A percentile compares a stretch with the other conserved stretches of the same genome.
phyloP scores from a whole-genome alignment of 306 rosid genomes.

The Luffa acutangula region DNA sequence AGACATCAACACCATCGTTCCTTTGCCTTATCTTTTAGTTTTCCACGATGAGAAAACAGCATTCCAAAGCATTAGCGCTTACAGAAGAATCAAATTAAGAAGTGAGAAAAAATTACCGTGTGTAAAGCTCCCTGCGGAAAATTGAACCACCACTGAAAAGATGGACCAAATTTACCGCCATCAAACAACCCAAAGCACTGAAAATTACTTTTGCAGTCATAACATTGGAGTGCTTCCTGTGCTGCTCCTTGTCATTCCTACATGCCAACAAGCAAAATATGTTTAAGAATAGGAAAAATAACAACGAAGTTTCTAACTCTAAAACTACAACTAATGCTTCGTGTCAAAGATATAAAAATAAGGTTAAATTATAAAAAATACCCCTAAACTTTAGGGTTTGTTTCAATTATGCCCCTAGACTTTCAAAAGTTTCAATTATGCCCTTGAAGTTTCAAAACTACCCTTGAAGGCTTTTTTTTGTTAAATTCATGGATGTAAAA shows the following conservation, averaged over 20 bases:
- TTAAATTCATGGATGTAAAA: no score
- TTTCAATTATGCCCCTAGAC: no score
- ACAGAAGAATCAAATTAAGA: not conserved
- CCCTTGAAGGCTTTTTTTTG: no score
- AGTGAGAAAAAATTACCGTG: constrained; percentile 51
- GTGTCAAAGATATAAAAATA: not conserved
- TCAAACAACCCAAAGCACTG: constrained; percentile 45
- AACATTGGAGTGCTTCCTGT: constrained; percentile 23
- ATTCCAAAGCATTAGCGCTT: not conserved
- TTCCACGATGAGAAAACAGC: not conserved
- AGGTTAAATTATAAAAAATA: no score
- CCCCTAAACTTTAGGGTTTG: no score
- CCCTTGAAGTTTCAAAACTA: no score
- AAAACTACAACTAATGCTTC: not conserved
- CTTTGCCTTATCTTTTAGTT: not conserved
- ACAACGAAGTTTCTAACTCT: not conserved
- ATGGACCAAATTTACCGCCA: constrained; percentile 63
- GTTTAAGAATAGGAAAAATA: not conserved
- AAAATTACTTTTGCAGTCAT: constrained; percentile 42
- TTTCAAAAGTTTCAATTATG: no score
- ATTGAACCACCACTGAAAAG: constrained; percentile 59
- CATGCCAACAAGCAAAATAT: not conserved
- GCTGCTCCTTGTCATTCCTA: constrained; percentile 37
- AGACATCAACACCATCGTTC: not conserved
- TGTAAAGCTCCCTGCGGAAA: constrained; percentile 51